Percentiles rank a stretch among this genome's conserved stretches.
Conservation (phyloP, 805 yeast genomes). For the Candida maris region DNA sequence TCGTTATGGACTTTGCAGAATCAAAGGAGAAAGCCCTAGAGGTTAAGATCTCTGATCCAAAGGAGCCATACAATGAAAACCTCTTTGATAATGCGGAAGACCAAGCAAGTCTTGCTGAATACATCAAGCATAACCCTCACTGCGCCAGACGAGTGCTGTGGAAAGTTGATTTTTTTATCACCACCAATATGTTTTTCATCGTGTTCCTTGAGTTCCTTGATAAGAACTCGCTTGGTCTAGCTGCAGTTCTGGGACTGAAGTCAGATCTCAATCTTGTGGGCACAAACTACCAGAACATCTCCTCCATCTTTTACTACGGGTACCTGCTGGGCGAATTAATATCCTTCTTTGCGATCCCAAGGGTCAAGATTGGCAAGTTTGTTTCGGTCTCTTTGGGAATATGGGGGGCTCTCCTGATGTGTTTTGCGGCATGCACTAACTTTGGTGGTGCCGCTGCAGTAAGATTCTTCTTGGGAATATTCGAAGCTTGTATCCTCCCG, state of each 20-base stretch:
- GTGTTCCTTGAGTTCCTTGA: constrained; percentile 14
- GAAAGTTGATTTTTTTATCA: constrained; percentile 12
- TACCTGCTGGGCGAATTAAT: constrained; percentile 39
- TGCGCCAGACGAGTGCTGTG: constrained; percentile 7
- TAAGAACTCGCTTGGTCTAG: constrained; percentile 26
- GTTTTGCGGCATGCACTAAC: constrained; percentile 39
- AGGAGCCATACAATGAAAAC: neutral
- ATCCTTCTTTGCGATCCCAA: constrained; percentile 39
- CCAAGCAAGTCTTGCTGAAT: neutral
- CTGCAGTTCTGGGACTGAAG: constrained; percentile 41
- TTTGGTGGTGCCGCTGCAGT: constrained; percentile 40
- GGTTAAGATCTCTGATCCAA: neutral
- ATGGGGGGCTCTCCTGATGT: constrained; percentile 42
- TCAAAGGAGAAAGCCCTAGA: neutral
- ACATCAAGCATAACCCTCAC: constrained; percentile 1
- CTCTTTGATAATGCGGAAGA: constrained; percentile 1
- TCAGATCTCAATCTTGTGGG: constrained; percentile 44
- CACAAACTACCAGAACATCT: constrained; percentile 41
- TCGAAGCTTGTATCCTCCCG: constrained; percentile 52
- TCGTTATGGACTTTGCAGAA: neutral
- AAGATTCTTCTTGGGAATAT: constrained; percentile 45
- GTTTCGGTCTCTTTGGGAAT: constrained; percentile 30
- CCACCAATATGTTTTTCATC: constrained; percentile 15
- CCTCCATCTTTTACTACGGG: constrained; percentile 49
- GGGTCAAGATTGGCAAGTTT: constrained; percentile 37